Percentiles rank a stretch among this genome's conserved stretches.
Evolutionary conservation across 176 grass and related monocot species (phyloP).

Genomic region (Triticum turgidum): DNA sequence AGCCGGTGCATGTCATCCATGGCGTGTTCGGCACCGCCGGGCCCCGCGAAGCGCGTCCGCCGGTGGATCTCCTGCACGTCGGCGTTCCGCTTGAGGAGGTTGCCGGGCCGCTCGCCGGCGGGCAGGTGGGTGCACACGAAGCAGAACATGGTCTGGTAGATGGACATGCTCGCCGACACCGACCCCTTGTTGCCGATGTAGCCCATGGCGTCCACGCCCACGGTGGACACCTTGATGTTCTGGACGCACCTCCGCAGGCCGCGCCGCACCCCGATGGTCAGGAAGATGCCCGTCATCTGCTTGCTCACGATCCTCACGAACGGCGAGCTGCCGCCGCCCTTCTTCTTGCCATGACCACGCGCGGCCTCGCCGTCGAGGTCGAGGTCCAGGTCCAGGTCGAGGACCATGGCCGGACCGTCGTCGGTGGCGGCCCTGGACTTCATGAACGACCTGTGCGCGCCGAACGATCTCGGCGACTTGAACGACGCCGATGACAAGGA

Average conservation of each 20-base stretch:
- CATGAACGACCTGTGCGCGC: constrained; percentile 32
- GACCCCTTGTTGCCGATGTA: constrained; percentile 96
- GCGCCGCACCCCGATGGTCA: constrained; percentile 71
- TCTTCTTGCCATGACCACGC: constrained; percentile 34
- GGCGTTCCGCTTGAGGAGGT: constrained; percentile 66
- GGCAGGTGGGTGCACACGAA: constrained; percentile 84
- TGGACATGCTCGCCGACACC: constrained; percentile 87
- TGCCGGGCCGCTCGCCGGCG: constrained; percentile 60
- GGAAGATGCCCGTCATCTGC: constrained; percentile 85
- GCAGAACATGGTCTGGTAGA: constrained; percentile 93
- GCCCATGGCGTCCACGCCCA: constrained; percentile 93
- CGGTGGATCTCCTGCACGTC: constrained; percentile 90
- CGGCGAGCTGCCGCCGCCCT: constrained; percentile 14
- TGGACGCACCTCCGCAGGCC: constrained; percentile 68
- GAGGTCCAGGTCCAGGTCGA: constrained; percentile 31
- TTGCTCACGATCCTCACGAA: constrained; percentile 87
- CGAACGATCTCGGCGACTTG: constrained; percentile 46
- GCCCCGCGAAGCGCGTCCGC: no score
- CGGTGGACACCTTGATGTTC: constrained; percentile 83
- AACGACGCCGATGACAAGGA: constrained; percentile 19
- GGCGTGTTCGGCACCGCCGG: no score
- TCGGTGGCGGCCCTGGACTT: constrained; percentile 21
- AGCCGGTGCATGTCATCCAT: no score
- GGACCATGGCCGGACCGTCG: constrained; percentile 28
- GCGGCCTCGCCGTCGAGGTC: not conserved